Evolutionary conservation across 129 eudicot species (phyloP).

Genomic region (Lactuca sativa): DNA sequence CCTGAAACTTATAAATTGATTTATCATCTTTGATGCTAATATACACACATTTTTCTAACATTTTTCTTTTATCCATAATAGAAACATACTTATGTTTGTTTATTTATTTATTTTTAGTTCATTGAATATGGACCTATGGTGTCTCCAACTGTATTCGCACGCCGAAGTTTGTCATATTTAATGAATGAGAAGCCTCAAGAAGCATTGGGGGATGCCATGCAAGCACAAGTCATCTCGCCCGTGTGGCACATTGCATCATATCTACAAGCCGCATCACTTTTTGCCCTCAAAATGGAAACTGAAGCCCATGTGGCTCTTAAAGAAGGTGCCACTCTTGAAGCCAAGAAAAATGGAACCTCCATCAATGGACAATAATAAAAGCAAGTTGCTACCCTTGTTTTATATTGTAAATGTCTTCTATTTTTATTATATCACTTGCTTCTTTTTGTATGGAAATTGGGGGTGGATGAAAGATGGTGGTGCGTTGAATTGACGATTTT

Average conservation of each 20-base stretch:
- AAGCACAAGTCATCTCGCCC: slow-evolving; percentile 62
- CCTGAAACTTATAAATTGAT: too few relatives aligned
- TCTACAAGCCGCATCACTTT: slow-evolving; percentile 62
- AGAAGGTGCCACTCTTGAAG: slow-evolving; percentile 67
- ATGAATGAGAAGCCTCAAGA: slow-evolving; percentile 57
- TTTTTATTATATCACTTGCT: background rate
- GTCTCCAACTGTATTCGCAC: slow-evolving; percentile 63
- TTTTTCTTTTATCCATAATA: too few relatives aligned
- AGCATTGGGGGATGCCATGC: slow-evolving; percentile 72
- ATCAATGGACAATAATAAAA: slow-evolving; percentile 25
- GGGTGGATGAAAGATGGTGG: slow-evolving; percentile 18
- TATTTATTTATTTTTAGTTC: too few relatives aligned
- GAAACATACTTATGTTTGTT: too few relatives aligned
- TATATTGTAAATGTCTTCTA: slow-evolving; percentile 33
- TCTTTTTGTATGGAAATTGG: slow-evolving; percentile 27
- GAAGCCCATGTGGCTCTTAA: slow-evolving; percentile 58
- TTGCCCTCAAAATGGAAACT: slow-evolving; percentile 53
- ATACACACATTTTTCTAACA: too few relatives aligned
- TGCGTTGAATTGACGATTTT: slow-evolving; percentile 22
- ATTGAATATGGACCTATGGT: slow-evolving; percentile 59
- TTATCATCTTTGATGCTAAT: too few relatives aligned
- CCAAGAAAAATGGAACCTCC: slow-evolving; percentile 35
- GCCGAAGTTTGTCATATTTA: slow-evolving; percentile 61
- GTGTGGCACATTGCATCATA: slow-evolving; percentile 66
- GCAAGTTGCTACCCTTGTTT: slow-evolving; percentile 7